phyloP scores from a whole-genome alignment of 768 basidiomycete genomes.

The Clavaria fumosa region DNA sequence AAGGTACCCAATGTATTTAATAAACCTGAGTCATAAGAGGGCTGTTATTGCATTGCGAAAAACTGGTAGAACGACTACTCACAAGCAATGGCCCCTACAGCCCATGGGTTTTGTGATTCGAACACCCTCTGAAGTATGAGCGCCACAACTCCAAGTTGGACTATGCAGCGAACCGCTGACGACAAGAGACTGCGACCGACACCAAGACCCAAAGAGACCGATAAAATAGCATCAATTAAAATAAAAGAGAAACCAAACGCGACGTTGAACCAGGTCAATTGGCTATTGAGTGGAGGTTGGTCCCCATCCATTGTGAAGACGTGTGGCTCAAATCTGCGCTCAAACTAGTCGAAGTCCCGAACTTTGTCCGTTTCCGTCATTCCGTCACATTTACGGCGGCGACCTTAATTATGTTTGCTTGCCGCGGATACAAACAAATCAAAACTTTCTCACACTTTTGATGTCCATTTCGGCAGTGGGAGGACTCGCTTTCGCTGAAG shows the following conservation, averaged over 20 bases:
- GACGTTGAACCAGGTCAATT: slow-evolving; percentile 51
- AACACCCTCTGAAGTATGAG: slow-evolving; percentile 60
- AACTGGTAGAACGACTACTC: slow-evolving; percentile 18
- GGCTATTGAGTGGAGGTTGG: neutral
- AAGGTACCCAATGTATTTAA: slow-evolving; percentile 65
- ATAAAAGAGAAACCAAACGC: slow-evolving; percentile 63
- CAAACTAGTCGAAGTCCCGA: too few species aligned
- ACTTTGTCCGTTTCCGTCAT: too few species aligned
- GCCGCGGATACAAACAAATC: too few species aligned
- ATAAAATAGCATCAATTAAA: slow-evolving; percentile 52
- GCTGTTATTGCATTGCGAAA: neutral
- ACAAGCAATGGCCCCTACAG: slow-evolving; percentile 61
- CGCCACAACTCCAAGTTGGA: slow-evolving; percentile 66
- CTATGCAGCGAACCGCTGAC: slow-evolving; percentile 56
- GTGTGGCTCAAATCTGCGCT: too few species aligned
- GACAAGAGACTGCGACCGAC: slow-evolving; percentile 53
- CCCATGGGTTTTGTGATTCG: slow-evolving; percentile 57
- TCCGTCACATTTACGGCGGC: too few species aligned
- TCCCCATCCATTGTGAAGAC: slow-evolving; percentile 2
- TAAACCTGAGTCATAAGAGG: slow-evolving; percentile 26
- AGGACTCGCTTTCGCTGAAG: too few species aligned
- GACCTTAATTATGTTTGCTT: too few species aligned
- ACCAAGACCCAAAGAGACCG: slow-evolving; percentile 47
- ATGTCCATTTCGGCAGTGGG: too few species aligned
- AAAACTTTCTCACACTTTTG: too few species aligned